Evolutionary conservation across 1,284 basidiomycete genomes (phyloP), one percentile per base, ranked within the genome.

Genomic region (Puccinia sorghi): DNA sequence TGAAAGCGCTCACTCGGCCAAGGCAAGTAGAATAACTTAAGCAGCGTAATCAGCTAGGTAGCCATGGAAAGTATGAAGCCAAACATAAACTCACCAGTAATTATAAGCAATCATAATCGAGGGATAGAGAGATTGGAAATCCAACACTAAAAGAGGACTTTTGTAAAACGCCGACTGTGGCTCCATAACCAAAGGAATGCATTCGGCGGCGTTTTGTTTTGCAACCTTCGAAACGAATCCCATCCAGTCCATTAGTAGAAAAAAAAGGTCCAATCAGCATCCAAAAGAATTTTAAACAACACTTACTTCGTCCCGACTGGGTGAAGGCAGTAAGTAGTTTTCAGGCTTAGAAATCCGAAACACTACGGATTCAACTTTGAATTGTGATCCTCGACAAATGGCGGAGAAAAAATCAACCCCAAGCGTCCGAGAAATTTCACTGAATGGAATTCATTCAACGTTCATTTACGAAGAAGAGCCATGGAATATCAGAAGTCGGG

Each of bases 91-190:
- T 84, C 93, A 97, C 83, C 94, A 97, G 84, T 94, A 94, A 84
- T 98, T 98, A 86, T 98, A 96, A 7, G 94, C 95, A 82, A 99
- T 97, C 94, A 98, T 98, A 82, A 98, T 88, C 0, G 93, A 95
- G 0, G 97, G 96, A 84, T 99, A 98, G 41, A 99, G 88, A 2
- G 91, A 93, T 84, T 97, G 94, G 84, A 98, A 99, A 85, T 99
- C 97, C 73, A 99, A 88, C 8, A 96, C 94, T 27, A 96, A 86
- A 48, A 97, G 87, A 1, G 97, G 96, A 81, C 92, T 92, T 66
- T 89, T 92, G 85, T 97, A 99, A 83, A 94, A 96, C 4, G 92
- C 93, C 0, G 93, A 94, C 66, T 91, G 87, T 0, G 96, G 96
- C 84, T 99, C 96, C 89, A 96, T 93, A 76, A 98, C 92, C 27